phyloP scores from a whole-genome alignment of 257 asterid species.

The Craterostigma plantagineum region DNA sequence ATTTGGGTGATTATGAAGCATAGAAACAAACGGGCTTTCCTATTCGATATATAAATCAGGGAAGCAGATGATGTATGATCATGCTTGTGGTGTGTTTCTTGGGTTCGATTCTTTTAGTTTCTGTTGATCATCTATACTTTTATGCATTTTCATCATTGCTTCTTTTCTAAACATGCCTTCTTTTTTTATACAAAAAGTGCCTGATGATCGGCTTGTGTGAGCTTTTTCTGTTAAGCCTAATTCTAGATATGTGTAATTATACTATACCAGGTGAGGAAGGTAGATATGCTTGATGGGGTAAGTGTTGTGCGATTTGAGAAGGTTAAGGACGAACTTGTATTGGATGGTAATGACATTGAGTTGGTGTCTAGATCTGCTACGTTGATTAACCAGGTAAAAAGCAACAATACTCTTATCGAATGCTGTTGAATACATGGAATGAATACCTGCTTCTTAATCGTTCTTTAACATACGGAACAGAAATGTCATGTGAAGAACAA shows the following conservation, averaged over 20 bases:
- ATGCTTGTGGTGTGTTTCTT: no score
- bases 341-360: constrained; percentile 74
- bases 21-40: no score
- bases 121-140: no score
- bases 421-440: not conserved
- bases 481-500: constrained; percentile 84
- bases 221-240: no score
- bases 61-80: no score
- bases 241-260: no score
- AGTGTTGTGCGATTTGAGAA: constrained; percentile 58
- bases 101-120: no score
- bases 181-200: not conserved
- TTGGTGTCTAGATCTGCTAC: constrained; percentile 75
- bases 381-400: constrained; percentile 48
- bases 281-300: constrained; percentile 78
- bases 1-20: no score
- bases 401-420: not conserved
- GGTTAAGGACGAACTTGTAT: constrained; percentile 62
- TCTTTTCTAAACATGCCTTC: no score
- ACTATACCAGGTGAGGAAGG: constrained; percentile 49
- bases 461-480: constrained; percentile 11
- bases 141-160: no score
- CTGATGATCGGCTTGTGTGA: not conserved
- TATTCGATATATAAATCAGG: no score
- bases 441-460: not conserved